These are phyloP conservation scores for Lactarius hatsudake DNA, from an alignment of 768 basidiomycete genomes.

Conservation along the genomic window DNA sequence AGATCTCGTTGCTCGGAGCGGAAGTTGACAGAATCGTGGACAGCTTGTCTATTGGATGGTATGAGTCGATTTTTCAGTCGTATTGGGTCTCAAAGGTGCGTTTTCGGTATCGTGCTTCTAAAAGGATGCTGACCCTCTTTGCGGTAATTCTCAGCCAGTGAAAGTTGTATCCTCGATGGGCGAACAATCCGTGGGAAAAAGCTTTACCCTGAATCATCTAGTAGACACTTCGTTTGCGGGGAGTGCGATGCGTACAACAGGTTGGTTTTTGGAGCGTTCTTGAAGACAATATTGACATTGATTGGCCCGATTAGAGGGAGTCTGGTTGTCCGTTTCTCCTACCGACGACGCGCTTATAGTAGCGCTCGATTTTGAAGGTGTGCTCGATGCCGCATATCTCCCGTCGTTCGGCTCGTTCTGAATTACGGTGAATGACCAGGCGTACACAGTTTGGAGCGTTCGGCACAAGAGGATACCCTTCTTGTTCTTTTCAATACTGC, in stretches of 20 bases:
- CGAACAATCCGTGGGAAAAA: conserved; percentile 65
- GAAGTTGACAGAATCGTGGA: conserved; percentile 59
- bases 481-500: conserved; percentile 66
- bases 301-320: conserved; percentile 42
- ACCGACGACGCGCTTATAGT: conserved; percentile 54
- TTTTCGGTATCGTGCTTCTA: no score
- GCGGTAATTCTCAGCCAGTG: conserved; percentile 43
- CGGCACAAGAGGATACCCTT: conserved; percentile 60
- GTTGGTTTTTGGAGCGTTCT: conserved; percentile 20
- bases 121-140: background rate
- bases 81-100: conserved; percentile 58
- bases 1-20: conserved; percentile 55
- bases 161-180: conserved; percentile 69
- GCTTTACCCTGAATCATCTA: conserved; percentile 57
- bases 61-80: conserved; percentile 60
- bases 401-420: background rate
- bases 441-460: conserved; percentile 63
- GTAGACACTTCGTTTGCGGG: conserved; percentile 65
- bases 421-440: conserved; percentile 34
- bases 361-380: conserved; percentile 64
- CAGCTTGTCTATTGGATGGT: conserved; percentile 58
- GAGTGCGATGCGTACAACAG: conserved; percentile 61
- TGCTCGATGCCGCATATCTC: background rate
- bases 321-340: conserved; percentile 68
- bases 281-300: background rate